Conservation (phyloP, 139 green algal genomes). For the Raphidocelis subcapitata region DNA sequence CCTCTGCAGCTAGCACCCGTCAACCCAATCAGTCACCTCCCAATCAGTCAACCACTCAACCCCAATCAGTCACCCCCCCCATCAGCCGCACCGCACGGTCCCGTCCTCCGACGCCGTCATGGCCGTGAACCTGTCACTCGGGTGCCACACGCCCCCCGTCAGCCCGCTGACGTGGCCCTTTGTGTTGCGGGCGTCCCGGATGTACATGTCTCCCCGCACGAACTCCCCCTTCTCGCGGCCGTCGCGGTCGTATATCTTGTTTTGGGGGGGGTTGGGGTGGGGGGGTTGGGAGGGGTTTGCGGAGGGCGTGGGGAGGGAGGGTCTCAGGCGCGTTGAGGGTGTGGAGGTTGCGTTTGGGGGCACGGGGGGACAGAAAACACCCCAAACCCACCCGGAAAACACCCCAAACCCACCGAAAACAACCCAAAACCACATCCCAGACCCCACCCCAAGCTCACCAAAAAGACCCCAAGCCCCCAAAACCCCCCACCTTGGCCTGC, state of each 20-base stretch:
- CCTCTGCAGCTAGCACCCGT: too few relatives aligned
- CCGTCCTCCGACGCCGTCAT: constrained; percentile 89
- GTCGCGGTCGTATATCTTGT: constrained; percentile 85
- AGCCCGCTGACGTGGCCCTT: constrained; percentile 87
- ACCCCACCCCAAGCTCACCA: too few relatives aligned
- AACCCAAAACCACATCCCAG: too few relatives aligned
- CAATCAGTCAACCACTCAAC: too few relatives aligned
- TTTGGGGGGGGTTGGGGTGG: constrained; percentile 22
- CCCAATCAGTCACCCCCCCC: too few relatives aligned
- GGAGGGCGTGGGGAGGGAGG: not conserved
- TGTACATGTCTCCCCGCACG: constrained; percentile 95
- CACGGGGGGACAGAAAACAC: too few relatives aligned
- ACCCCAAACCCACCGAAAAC: too few relatives aligned
- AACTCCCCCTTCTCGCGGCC: constrained; percentile 75
- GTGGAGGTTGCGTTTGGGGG: too few relatives aligned
- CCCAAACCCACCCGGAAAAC: too few relatives aligned
- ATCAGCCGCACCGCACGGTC: constrained; percentile 66
- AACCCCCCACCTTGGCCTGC: constrained; percentile 7
- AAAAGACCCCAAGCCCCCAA: too few relatives aligned
- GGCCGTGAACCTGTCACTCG: constrained; percentile 72
- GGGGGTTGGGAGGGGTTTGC: too few relatives aligned
- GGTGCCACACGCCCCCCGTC: constrained; percentile 85
- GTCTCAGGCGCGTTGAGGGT: not conserved
- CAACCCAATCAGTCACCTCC: too few relatives aligned
- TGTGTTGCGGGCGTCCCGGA: constrained; percentile 89